Evolutionary conservation across 768 basidiomycete genomes (phyloP).

Genomic region (Agrocybe chaxingu): DNA sequence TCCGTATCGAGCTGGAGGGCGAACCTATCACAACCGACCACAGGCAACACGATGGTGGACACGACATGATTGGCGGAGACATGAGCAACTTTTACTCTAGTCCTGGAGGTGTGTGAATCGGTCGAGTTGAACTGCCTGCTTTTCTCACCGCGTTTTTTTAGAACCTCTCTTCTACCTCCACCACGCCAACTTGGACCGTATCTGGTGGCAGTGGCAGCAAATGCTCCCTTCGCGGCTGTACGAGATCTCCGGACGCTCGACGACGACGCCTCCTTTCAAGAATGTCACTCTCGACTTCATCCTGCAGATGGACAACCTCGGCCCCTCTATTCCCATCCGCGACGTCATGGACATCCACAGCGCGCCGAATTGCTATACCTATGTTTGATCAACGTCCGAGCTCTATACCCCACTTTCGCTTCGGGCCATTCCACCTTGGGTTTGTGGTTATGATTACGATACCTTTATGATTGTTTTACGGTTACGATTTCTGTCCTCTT

Average conservation of each 20-base stretch:
- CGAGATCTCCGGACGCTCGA: constrained; percentile 27
- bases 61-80: constrained; percentile 27
- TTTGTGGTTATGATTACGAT: no score
- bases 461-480: no score
- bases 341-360: constrained; percentile 25
- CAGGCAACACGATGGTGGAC: constrained; percentile 33
- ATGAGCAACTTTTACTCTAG: constrained; percentile 31
- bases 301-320: constrained; percentile 18
- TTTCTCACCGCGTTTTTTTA: background rate
- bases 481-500: no score
- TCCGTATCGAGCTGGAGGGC: constrained; percentile 32
- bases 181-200: constrained; percentile 29
- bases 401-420: no score
- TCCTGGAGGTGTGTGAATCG: constrained; percentile 27
- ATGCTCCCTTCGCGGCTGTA: constrained; percentile 19
- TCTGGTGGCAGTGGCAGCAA: constrained; percentile 34
- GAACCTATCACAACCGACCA: constrained; percentile 19
- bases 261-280: constrained; percentile 18
- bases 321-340: constrained; percentile 13
- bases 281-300: constrained; percentile 26
- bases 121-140: no score
- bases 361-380: constrained; percentile 20
- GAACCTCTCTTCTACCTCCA: constrained; percentile 34
- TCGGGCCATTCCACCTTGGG: no score
- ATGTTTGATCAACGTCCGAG: background rate